phyloP scores from a whole-genome alignment of 345 rosid genomes.

The Balakata baccata region DNA sequence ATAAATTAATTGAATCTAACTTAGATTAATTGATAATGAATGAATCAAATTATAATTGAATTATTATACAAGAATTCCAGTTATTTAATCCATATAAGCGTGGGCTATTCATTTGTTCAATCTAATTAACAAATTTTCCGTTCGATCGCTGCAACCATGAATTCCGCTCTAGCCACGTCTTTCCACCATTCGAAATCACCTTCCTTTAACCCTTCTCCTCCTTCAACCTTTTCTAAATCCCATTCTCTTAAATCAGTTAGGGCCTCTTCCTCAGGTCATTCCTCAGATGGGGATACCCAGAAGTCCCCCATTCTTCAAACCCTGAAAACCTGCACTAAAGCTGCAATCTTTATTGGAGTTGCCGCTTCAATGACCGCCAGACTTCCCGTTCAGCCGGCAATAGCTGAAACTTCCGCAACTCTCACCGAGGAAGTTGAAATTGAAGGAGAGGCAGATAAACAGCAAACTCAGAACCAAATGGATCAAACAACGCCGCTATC shows the following conservation, averaged over 20 bases:
- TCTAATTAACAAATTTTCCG: too few species aligned
- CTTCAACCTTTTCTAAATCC: background rate
- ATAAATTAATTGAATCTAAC: too few species aligned
- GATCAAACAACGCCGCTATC: conserved; percentile 35
- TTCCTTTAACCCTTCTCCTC: background rate
- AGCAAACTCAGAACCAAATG: background rate
- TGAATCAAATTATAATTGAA: too few species aligned
- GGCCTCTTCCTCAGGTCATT: conserved; percentile 4
- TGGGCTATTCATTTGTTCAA: too few species aligned
- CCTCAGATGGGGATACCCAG: background rate
- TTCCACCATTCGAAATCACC: conserved; percentile 11
- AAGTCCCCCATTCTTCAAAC: conserved; percentile 19
- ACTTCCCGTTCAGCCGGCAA: conserved; percentile 43
- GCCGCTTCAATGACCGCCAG: conserved; percentile 48
- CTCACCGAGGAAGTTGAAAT: conserved; percentile 17
- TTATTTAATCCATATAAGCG: too few species aligned
- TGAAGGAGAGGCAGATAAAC: conserved; percentile 14
- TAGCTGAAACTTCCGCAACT: conserved; percentile 51
- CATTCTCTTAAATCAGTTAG: background rate
- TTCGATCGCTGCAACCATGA: conserved; percentile 9
- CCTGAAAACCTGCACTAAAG: conserved; percentile 45
- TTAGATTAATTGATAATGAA: too few species aligned
- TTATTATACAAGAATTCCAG: too few species aligned
- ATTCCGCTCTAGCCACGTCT: conserved; percentile 11
- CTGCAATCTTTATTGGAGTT: conserved; percentile 51